Evolutionary conservation across 1,284 basidiomycete species (phyloP), one percentile per base, ranked within the genome.

Genomic region (Tremellales sp.): DNA sequence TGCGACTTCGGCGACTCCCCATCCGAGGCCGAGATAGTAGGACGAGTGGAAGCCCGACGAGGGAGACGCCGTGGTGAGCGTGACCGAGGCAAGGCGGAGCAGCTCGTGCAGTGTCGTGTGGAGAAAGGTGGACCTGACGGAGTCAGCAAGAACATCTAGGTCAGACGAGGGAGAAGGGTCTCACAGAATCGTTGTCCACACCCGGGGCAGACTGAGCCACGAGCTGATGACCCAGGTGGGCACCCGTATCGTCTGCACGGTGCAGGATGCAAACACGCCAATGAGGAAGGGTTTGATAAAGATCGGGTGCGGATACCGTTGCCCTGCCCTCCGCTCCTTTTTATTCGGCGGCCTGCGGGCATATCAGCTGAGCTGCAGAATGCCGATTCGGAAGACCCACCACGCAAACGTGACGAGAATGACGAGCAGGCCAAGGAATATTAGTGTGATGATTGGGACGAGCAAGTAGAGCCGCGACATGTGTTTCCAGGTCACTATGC

Each of bases 11-110:
- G 71, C 70, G 1, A 59, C 45, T 26, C 70, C 70, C 69, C 68
- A 73, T 0, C 71, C 71, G n/a, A 73, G 51, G 3, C 68, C 71
- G 33, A 73, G 65, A 46, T 66, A 69, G 49, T 65, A 73, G 8
- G 60, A 62, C 18, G 68, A 70, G 47, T 73, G 70, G 41, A 73
- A 72, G 27, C 69, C 69, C 1, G 65, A 66, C 1, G 64, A 63
- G 1, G 69, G 62, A 0, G 61, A 63, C 0, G 68, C 63, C n/a
- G 54, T 49, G 32, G 62, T 59, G 22, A 71, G 49, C 1, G 67
- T 61, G 5, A 72, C 44, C 2, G 66, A 63, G 2, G 65, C 47
- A 5, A 73, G 44, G 16, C 71, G 66, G n/a, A 66, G 44, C 1
- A 63, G 51, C 43, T 73, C 71, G 50, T 73, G 70, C 2, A 69